Percentiles rank a stretch among this genome's conserved stretches.
Evolutionary conservation across 495 filamentous ascomycete species (phyloP).

Genomic region (Aspergillus panamensis): DNA sequence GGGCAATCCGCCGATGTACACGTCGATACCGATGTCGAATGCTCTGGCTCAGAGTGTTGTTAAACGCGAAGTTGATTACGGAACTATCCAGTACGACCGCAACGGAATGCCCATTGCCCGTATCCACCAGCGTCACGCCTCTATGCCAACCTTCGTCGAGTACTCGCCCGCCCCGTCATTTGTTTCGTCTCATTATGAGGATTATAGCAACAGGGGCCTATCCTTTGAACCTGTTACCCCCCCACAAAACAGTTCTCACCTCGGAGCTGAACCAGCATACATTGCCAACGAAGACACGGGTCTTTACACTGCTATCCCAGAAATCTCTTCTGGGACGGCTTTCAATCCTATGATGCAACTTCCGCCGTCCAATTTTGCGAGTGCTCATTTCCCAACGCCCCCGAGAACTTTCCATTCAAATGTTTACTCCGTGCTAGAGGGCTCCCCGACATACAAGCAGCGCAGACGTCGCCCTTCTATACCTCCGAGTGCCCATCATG

Average conservation of each 20-base stretch:
- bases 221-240: slow-evolving; percentile 96
- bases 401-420: slow-evolving; percentile 72
- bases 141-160: slow-evolving; percentile 96
- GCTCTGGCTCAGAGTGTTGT: slow-evolving; percentile 64
- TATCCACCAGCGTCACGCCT: slow-evolving; percentile 85
- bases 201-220: slow-evolving; percentile 93
- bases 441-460: slow-evolving; percentile 98
- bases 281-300: slow-evolving; percentile 97
- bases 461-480: slow-evolving; percentile 88
- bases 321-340: slow-evolving; percentile 53
- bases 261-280: slow-evolving; percentile 86
- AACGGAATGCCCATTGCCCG: slow-evolving; percentile 81
- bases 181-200: slow-evolving; percentile 92
- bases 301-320: slow-evolving; percentile 89
- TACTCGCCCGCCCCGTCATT: slow-evolving; percentile 98
- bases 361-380: slow-evolving; percentile 79
- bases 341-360: slow-evolving; percentile 88
- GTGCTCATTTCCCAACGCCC: slow-evolving; percentile 64
- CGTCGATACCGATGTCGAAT: slow-evolving; percentile 58
- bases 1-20: slow-evolving; percentile 71
- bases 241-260: slow-evolving; percentile 77
- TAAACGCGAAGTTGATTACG: slow-evolving; percentile 79
- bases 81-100: slow-evolving; percentile 78
- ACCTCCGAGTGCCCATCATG: slow-evolving; percentile 65
- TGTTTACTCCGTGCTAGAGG: slow-evolving; percentile 93